Base-by-base conservation (phyloP, 1,139 yeast species). In the Magnusiomyces tetraspermus region DNA sequence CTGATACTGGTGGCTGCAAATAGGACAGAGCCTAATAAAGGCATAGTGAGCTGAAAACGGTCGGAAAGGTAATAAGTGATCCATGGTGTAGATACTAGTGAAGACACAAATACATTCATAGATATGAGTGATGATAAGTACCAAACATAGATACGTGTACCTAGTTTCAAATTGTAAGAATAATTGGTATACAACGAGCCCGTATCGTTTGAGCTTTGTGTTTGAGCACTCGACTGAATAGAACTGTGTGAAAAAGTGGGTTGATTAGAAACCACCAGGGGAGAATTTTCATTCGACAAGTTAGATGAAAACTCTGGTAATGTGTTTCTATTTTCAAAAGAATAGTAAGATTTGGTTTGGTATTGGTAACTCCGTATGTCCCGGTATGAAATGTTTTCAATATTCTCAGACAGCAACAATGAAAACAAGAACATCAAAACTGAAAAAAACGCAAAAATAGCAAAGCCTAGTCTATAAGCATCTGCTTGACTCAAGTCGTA, bases 1-100 rank as follows among this genome's bases (percentile, higher is more conserved):
- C 80, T 79, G 22, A 79, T 69, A 31, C 81, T 61, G 57, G 80
- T 82, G 5, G 88, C 77, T 46, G 74, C 62, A 62, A 87, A 86
- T 66, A 87, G 72, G 22, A 88, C 58, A 65, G 73, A 47, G 10
- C 82, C 82, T 33, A 78, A 62, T 0, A 68, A 41, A 13, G 64
- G 61, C 37, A 63, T 65, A 2, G 68, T 52, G 19, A 65, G 56
- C 30, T 57, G 57, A 55, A 70, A 70, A 22, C 63, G 59, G 30
- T 64, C 63, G 17, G 63, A 56, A 69, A 87, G 82, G 67, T 86
- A 89, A 64, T 83, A 88, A 33, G 88, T 87, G 50, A 85, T 76
- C 96, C 96, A 89, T 0, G 95, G 85, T 49, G 82, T 74, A 1
- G 95, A 83, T 87, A 87, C 84, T 66, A 88, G 83, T 0, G 96